Evolutionary conservation across 768 basidiomycete species (phyloP), one percentile per base, ranked within the genome.

Genomic region (Tulasnella calospora): DNA sequence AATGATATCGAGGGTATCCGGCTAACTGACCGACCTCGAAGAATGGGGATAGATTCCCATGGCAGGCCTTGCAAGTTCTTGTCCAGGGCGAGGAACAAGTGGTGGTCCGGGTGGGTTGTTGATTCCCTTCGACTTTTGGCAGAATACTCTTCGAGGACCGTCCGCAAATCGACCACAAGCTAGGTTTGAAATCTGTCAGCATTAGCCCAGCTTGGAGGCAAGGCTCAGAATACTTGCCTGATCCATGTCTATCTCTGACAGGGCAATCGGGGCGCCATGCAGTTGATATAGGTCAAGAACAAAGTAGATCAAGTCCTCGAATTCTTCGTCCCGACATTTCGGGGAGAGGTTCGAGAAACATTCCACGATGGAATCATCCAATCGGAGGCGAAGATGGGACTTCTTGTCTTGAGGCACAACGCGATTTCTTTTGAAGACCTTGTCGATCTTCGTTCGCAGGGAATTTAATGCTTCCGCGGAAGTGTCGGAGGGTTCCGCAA

Each of bases 221-320:
- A 23, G 3, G 21, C 6, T 4, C 19, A 8, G 13, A n/a, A 33
- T 12, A 79, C 86, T 79, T n/a, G 96, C 90, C 83, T 95, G 94
- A 81, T 93, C 92, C 72, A 97, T 88, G 83, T 99, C 97, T 10
- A 98, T 89, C 83, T 99, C 97, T 30, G 95, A 92, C 61, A 92
- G 90, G 0, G 95, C 94, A 35, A 99, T 89, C 0, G 92, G 91
- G 3, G 95, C 88, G 0, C 97, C 96, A 80, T 96, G 92, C 85
- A 97, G 94, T 82, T 97, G 95, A 83, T 97, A 97, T 0, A 98
- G 87, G 82, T 98, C 98, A 33, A 99, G 87, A 41, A 98, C 88
- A 85, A 97, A 98, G 83, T 96, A 98, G 3, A 94, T 89, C 44
- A 98, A 86, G 83, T 99, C 98, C 83, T 99, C 98, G 12, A 98